Percentiles rank a stretch among this genome's conserved stretches.
Evolutionary conservation across 176 grass and related monocot species (phyloP).

Genomic region (Dactylis glomerata): DNA sequence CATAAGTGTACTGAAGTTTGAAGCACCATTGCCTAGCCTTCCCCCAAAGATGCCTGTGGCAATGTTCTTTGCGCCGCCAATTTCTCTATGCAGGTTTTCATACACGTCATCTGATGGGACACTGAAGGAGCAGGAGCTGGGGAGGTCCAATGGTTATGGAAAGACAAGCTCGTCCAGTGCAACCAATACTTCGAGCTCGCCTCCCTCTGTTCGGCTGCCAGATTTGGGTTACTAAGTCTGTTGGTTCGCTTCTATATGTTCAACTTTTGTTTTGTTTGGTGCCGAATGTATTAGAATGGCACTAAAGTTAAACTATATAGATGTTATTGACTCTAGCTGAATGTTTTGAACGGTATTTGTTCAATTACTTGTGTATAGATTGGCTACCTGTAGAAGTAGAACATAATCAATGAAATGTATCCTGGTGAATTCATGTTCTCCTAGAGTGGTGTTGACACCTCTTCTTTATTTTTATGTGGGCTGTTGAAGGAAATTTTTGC

Average conservation of each 20-base stretch:
- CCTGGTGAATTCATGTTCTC: not conserved
- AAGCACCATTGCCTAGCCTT: conserved; percentile 50
- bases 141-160: not conserved
- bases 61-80: conserved; percentile 50
- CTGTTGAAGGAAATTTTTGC: not conserved
- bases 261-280: conserved; percentile 21
- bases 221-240: conserved; percentile 27
- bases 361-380: conserved; percentile 5
- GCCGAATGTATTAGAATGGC: conserved; percentile 24
- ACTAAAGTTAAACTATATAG: conserved; percentile 12
- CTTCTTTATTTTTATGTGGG: not conserved
- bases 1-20: conserved; percentile 52
- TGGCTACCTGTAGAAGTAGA: conserved; percentile 11
- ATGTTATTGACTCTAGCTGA: not conserved
- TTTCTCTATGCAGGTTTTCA: conserved; percentile 45
- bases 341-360: not conserved
- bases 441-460: not conserved
- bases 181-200: conserved; percentile 35
- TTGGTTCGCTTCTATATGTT: not conserved
- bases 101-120: conserved; percentile 41
- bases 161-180: conserved; percentile 34
- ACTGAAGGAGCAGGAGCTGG: conserved; percentile 6
- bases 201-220: conserved; percentile 29
- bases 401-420: conserved; percentile 20
- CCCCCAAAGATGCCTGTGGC: conserved; percentile 62